Evolutionary conservation across 495 filamentous ascomycete genomes (phyloP).

Genomic region (Cairneyella variabilis): DNA sequence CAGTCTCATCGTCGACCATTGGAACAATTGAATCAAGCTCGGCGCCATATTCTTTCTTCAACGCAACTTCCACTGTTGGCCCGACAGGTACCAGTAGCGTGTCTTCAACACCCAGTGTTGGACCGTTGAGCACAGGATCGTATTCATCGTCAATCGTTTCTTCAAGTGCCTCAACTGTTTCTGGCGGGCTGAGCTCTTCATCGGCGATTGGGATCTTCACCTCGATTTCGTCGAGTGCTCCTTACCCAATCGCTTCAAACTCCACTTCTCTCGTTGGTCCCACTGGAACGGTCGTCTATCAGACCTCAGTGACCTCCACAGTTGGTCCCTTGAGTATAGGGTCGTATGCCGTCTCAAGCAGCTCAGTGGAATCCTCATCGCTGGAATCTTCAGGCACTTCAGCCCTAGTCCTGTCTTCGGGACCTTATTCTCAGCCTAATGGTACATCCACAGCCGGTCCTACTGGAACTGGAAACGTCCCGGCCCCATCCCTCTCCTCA

Average conservation of each 20-base stretch:
- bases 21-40: neutral
- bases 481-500: too few species aligned
- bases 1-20: too few species aligned
- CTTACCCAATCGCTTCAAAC: constrained; percentile 14
- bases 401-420: too few species aligned
- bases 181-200: neutral
- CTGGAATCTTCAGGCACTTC: too few species aligned
- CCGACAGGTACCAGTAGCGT: constrained; percentile 3
- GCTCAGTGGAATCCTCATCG: too few species aligned
- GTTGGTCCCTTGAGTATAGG: too few species aligned
- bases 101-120: neutral
- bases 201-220: neutral
- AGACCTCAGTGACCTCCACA: too few species aligned
- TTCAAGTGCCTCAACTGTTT: neutral
- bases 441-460: neutral
- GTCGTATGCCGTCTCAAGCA: too few species aligned
- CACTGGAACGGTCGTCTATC: constrained; percentile 10
- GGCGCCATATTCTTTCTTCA: constrained; percentile 2
- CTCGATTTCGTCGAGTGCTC: constrained; percentile 2
- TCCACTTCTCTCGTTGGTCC: constrained; percentile 7
- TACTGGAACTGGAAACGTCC: too few species aligned
- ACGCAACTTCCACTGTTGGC: neutral
- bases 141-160: constrained; percentile 3
- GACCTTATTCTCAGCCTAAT: too few species aligned
- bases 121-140: neutral